phyloP scores from a whole-genome alignment of 2,329 filamentous ascomycete species.

The Penicillium sp. region DNA sequence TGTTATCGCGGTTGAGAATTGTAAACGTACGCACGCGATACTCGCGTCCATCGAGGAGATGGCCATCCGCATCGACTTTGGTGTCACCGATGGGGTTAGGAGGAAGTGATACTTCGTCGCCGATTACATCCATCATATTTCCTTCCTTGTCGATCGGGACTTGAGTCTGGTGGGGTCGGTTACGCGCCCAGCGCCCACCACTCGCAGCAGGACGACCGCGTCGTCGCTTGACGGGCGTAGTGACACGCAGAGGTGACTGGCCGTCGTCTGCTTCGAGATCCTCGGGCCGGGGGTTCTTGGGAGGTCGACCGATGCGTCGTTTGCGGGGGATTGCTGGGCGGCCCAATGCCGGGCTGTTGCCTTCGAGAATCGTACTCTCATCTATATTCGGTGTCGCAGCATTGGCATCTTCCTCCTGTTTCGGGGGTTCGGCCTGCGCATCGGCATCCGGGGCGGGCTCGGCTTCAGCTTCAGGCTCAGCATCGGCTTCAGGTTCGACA shows the following conservation, averaged over 20 bases:
- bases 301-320: constrained; percentile 78
- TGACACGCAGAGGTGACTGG: constrained; percentile 46
- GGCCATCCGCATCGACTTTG: constrained; percentile 90
- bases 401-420: constrained; percentile 52
- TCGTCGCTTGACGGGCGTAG: constrained; percentile 60
- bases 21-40: constrained; percentile 97
- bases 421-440: constrained; percentile 33
- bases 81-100: constrained; percentile 86
- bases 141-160: constrained; percentile 93
- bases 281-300: constrained; percentile 81
- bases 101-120: constrained; percentile 89
- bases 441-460: constrained; percentile 51
- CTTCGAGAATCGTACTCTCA: constrained; percentile 50
- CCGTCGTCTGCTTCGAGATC: constrained; percentile 66
- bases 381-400: constrained; percentile 38
- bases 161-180: constrained; percentile 75
- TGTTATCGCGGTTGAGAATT: constrained; percentile 77
- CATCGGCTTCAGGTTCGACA: constrained; percentile 17
- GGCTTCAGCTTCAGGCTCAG: constrained; percentile 27
- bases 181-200: constrained; percentile 71
- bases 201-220: constrained; percentile 61
- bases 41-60: constrained; percentile 80
- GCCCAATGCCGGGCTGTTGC: constrained; percentile 57
- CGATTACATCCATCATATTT: constrained; percentile 83
- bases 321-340: constrained; percentile 68